Evolutionary conservation across 306 rosid genomes (phyloP), one percentile per base, ranked within the genome.

Genomic region (Psophocarpus tetragonolobus): DNA sequence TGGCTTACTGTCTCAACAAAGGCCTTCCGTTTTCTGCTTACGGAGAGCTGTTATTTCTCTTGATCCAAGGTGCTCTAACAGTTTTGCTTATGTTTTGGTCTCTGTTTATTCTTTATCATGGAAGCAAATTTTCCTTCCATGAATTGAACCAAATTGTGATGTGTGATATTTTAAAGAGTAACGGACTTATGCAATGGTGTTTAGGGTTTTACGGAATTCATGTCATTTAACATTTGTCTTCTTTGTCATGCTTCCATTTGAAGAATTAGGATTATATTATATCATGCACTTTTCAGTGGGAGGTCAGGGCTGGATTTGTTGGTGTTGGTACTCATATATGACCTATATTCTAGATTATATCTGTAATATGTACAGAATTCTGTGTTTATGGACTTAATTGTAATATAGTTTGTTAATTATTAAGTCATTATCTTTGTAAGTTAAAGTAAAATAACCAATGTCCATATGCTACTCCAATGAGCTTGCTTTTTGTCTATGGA

Each of bases 11-110:
- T 87, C 92, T 94, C 66, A 87, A 90, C 91, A 88, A 91, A 60
- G 95, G 97, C 17, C 98, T 94, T 82, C 89, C 98, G 0, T 94
- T 94, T 81, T 94, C 98, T 2, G 98, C 98, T 47, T 94, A 87
- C 51, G 98, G 98, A 70, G 98, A 94, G 72, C 62, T 94, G 56
- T 86, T 90, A 50, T 94, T 94, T 84, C 97, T 94, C 74, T 85
- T 90, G 87, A 77, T 89, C 69, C 98, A 94, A 89, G 97, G 98
- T 91, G 80, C 48, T 14, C 53, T 50, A 9, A 6, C 48, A 42
- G 57, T 61, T 74, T 2, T 2, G 13, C 53, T 82, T 27, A 27
- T 50, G 82, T 70, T 44, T 57, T 73, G 12, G 44, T 63, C 6
- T 61, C 41, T 35, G 23, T 17, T 1, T 45, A 13, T 29, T 61